Base-by-base conservation (phyloP, 2,329 filamentous ascomycete species). In the Fusarium musae region DNA sequence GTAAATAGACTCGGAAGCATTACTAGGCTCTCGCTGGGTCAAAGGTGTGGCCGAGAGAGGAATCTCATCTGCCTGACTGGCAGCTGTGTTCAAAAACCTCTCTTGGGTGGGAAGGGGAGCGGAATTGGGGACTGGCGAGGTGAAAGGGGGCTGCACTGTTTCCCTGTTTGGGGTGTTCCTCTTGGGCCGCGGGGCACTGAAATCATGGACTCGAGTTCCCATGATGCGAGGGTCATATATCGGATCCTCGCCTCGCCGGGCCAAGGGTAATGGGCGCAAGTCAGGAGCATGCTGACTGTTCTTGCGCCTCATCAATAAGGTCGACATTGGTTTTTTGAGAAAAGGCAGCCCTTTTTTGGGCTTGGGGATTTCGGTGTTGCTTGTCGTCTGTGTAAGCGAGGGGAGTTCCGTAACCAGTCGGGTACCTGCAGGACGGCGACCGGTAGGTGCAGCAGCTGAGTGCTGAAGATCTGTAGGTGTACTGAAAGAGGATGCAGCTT, bases 131-230 rank as follows among this genome's bases (percentile, higher is more conserved):
- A 69, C 42, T 36, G 73, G 63, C 23, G 57, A 74, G 37, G 50
- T 49, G 62, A 60, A 28, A 39, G 63, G 59, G 66, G 64, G 46
- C 26, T 72, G 70, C 28, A 42, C 23, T 30, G 57, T 69, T 50
- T 72, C 70, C 32, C 71, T 77, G 13, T 37, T 72, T 23, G 67
- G 69, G 6, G 36, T 53, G 26, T 66, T 72, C 43, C 70, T 85
- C 68, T 83, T 85, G 30, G 84, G 85, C 56, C 89, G 83, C 3
- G 90, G 90, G 0, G 88, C 89, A 76, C 89, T 92, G 75, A 91
- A 92, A 79, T 90, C 91, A 78, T 93, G 91, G 56, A 92, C 86
- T 52, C 86, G 84, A 12, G 88, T 93, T 54, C 89, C 91, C 76
- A 86, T 86, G 71, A 93, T 93, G 15, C 89, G 85, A 23, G 90